These are phyloP conservation scores for Cicer chorassanicum DNA, from an alignment of 306 rosid species.

Conservation along the genomic window DNA sequence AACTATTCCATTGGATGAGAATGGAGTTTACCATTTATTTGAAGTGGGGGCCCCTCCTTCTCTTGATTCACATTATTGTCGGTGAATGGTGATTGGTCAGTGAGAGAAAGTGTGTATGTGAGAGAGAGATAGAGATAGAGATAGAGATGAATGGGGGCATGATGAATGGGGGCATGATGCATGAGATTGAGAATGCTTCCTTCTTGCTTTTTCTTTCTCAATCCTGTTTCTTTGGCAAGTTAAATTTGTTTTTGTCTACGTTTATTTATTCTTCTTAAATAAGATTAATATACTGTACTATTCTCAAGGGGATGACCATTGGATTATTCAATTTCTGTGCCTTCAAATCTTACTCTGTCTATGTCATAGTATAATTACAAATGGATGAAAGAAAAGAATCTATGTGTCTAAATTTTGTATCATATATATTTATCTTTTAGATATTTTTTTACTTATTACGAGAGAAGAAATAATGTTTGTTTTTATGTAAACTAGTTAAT, in stretches of 20 bases:
- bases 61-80: constrained; percentile 47
- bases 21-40: constrained; percentile 13
- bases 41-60: not conserved
- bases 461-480: too few species aligned
- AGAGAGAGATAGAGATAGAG: not conserved
- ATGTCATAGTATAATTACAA: too few species aligned
- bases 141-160: too few species aligned
- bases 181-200: not conserved
- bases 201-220: not conserved
- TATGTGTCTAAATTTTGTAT: too few species aligned
- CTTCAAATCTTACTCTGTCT: not conserved
- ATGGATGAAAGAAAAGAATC: too few species aligned
- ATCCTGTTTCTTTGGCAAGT: constrained; percentile 26
- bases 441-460: too few species aligned
- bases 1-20: constrained; percentile 51
- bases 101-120: not conserved
- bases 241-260: constrained; percentile 40
- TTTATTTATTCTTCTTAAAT: constrained; percentile 4
- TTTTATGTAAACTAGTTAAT: too few species aligned
- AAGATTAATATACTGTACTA: not conserved
- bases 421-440: too few species aligned
- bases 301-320: constrained; percentile 16
- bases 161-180: constrained; percentile 26
- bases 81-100: constrained; percentile 37
- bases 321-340: not conserved